Evolutionary conservation across 768 basidiomycete species (phyloP), one percentile per base, ranked within the genome.

Genomic region (Nevesoporus exiguus): DNA sequence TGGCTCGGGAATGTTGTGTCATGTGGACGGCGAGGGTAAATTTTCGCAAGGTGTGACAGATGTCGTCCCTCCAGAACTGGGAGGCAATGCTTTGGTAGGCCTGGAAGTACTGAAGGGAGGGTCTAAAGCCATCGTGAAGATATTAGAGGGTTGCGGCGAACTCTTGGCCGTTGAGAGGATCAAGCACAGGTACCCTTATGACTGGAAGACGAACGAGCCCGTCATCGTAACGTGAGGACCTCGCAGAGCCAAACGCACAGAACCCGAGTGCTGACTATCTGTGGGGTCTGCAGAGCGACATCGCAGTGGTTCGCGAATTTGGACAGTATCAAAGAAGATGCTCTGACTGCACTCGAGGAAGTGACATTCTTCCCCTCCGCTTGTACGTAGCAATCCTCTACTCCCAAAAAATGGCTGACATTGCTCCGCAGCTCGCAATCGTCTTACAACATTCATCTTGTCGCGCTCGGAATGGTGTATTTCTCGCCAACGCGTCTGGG

Each of bases 381-480:
- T 56, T 92, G 95, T 97, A 65, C 55, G 81, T 66, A 43, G 21
- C 71, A 55, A 29, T 64, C 10, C 17, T 37, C 37, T 11, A 47
- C 6, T 15, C 24, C 14, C 27, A 21, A 21, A 6, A 25, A 39
- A 37, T 25, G 24, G 54, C 13, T 36, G 17, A 24, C 48, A 43
- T 43, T 31, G 21, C 46, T 50, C 25, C 40, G 6, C 57, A 97
- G 95, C 93, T 3, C 85, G 87, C 9, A 88, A 86, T 43, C 86
- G 94, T n/a, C 83, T 99, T 10, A 86, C 92, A 59, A 77, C 93
- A 0, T 96, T 93, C 68, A 78, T 98, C 48, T 80, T 76, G 2
- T 88, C 87, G 0, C 90, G 96, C 11, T 93, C 93, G 0, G 96
- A 99, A 73, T 99, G 96, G 96, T 99, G 96, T 65, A 98, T 99